Evolutionary conservation across 2,329 filamentous ascomycete genomes (phyloP), one percentile per base, ranked within the genome.

Genomic region (Colletotrichum higginsianum): DNA sequence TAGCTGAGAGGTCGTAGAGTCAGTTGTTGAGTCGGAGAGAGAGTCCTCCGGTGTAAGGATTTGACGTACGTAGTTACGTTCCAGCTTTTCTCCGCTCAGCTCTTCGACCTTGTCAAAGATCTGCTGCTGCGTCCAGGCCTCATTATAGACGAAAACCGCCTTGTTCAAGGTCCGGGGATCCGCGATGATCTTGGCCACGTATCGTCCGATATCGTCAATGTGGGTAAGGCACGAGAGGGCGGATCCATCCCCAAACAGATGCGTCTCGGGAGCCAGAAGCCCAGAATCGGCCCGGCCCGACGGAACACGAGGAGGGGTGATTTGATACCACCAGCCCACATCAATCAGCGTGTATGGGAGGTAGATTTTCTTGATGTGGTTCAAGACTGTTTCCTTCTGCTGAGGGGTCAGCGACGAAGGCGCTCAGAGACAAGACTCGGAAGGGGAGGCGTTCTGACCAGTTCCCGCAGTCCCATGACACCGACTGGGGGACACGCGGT

Each of bases 291-390:
- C 78, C 13, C 75, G 75, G 1, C 78, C 79, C 7, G 79, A 81
- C 4, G 79, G 77, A 1, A 82, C 50, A n/a, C 55, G 12, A 0
- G 78, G 79, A 1, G 76, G 40, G 21, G 80, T 78, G 38, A 86
- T 73, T 75, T 89, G 86, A 76, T 87, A 86, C 88, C 88, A 90
- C 80, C 82, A 88, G n/a, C 88, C 88, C 8, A 89, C 84, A 73
- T 90, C 88, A 61, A 90, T 84, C 75, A 88, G 79, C 13, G 88
- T 90, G 78, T 86, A 90, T 0, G 86, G 86, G 1, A 90, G 81
- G 42, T 80, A 77, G 2, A 86, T 75, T 66, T 81, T 78, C 75
- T 85, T 84, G 74, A 89, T 81, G 66, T 86, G 82, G 70, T 86
- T 82, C 75, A 86, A 82, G 18, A 89, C 80, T 1, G 80, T 78